These are phyloP conservation scores for Prototheca cutis DNA, from an alignment of 163 green algal species.

Conservation along the genomic window DNA sequence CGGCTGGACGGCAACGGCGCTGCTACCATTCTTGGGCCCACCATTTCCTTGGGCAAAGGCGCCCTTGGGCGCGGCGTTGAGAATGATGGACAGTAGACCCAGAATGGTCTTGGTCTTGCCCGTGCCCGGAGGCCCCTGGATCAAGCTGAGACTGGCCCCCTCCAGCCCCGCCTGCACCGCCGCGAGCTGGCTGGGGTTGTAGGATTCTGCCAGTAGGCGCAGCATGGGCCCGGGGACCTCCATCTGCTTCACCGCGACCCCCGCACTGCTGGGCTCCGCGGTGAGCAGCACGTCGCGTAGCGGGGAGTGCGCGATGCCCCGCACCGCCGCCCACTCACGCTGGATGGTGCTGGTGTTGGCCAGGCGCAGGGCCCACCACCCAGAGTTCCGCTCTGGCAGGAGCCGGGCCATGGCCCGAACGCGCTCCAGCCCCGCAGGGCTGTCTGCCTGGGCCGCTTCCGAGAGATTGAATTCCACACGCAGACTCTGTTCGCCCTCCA, in stretches of 20 bases:
- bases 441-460: constrained; percentile 41
- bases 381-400: constrained; percentile 14
- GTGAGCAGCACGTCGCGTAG: constrained; percentile 57
- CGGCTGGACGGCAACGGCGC: no score
- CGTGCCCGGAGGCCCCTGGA: constrained; percentile 65
- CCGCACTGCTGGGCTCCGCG: constrained; percentile 11
- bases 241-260: constrained; percentile 25
- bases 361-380: constrained; percentile 65
- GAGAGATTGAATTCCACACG: constrained; percentile 53
- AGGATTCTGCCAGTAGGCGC: constrained; percentile 45
- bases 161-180: constrained; percentile 61
- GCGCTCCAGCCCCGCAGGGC: constrained; percentile 14
- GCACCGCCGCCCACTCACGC: constrained; percentile 75
- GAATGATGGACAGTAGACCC: constrained; percentile 78
- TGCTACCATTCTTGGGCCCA: no score
- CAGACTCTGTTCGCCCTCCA: constrained; percentile 40
- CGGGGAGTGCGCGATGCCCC: constrained; percentile 51
- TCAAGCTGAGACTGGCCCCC: constrained; percentile 64
- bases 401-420: constrained; percentile 15
- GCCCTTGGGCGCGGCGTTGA: constrained; percentile 48
- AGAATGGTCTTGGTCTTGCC: constrained; percentile 93
- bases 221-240: constrained; percentile 59
- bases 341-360: constrained; percentile 76
- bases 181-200: constrained; percentile 66
- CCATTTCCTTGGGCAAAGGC: no score